Evolutionary conservation across 371 early-diverging fungal genomes (phyloP).

Genomic region (Umbelopsis sp.): DNA sequence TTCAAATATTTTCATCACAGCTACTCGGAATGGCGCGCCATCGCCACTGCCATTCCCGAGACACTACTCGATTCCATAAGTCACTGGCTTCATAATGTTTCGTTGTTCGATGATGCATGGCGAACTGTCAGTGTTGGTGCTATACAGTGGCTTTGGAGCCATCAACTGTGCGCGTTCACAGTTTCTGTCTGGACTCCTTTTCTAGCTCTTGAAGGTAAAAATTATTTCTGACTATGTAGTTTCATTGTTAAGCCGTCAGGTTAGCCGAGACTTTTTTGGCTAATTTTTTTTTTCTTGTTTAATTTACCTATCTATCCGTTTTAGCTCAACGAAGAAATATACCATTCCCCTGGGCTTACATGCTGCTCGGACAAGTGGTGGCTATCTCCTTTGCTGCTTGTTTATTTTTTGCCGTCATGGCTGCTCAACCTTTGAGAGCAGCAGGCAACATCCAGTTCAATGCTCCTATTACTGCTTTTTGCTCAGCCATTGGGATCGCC

Average conservation of each 20-base stretch:
- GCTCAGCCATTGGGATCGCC: conserved; percentile 26
- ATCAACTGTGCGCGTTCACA: conserved; percentile 44
- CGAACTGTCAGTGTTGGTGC: conserved; percentile 36
- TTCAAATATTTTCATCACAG: conserved; percentile 37
- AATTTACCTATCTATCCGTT: too few species aligned
- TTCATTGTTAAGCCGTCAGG: too few species aligned
- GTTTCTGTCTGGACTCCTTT: conserved; percentile 48
- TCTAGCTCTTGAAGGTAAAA: conserved; percentile 46
- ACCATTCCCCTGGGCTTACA: conserved; percentile 44
- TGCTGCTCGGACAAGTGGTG: conserved; percentile 47
- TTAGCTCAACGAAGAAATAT: conserved; percentile 38
- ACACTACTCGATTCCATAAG: conserved; percentile 35
- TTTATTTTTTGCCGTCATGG: conserved; percentile 42
- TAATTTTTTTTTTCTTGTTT: too few species aligned
- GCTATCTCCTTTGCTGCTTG: conserved; percentile 43
- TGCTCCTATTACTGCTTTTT: conserved; percentile 12
- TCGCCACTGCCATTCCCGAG: neutral
- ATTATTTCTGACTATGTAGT: too few species aligned
- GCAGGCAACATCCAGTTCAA: neutral
- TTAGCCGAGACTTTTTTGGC: too few species aligned
- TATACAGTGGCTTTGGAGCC: conserved; percentile 50
- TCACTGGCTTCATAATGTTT: conserved; percentile 43
- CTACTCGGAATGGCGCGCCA: conserved; percentile 31
- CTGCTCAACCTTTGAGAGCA: conserved; percentile 18
- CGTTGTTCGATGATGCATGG: conserved; percentile 47